Percentiles rank a stretch among this genome's conserved stretches.
phyloP scores from a whole-genome alignment of 1,284 basidiomycete species.

The Mycena citricolor region DNA sequence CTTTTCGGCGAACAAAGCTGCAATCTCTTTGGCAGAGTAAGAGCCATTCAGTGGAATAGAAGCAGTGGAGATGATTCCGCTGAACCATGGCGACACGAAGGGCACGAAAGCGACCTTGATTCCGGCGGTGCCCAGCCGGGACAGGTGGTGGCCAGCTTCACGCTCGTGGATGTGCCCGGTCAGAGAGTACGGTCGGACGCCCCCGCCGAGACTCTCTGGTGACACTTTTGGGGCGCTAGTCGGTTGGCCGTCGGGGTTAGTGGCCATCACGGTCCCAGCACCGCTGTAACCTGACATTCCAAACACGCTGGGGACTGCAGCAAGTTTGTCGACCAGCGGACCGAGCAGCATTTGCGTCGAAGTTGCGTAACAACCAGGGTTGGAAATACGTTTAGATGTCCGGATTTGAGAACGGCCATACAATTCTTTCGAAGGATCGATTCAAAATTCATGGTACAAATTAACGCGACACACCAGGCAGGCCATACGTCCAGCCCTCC shows the following conservation, averaged over 20 bases:
- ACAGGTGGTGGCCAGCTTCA: slow-evolving; percentile 85
- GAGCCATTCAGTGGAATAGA: slow-evolving; percentile 75
- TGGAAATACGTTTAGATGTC: slow-evolving; percentile 83
- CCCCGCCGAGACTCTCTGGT: slow-evolving; percentile 73
- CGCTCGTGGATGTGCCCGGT: slow-evolving; percentile 99
- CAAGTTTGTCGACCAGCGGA: slow-evolving; percentile 78
- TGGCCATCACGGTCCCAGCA: slow-evolving; percentile 81
- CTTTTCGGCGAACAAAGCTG: slow-evolving; percentile 74
- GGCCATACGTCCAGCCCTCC: slow-evolving; percentile 93
- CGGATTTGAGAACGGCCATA: slow-evolving; percentile 79
- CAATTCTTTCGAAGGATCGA: slow-evolving; percentile 55
- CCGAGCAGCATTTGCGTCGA: slow-evolving; percentile 91
- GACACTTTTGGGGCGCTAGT: slow-evolving; percentile 83
- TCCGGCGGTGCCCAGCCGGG: slow-evolving; percentile 47
- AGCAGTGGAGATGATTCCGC: slow-evolving; percentile 88
- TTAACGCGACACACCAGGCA: slow-evolving; percentile 85
- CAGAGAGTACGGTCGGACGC: slow-evolving; percentile 82
- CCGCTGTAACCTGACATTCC: slow-evolving; percentile 95
- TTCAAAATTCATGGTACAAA: slow-evolving; percentile 33
- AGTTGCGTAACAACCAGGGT: slow-evolving; percentile 97
- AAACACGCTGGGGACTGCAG: slow-evolving; percentile 84
- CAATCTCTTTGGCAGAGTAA: slow-evolving; percentile 72
- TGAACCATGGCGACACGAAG: slow-evolving; percentile 91
- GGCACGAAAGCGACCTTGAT: slow-evolving; percentile 87
- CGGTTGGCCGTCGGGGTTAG: slow-evolving; percentile 65